Base-by-base conservation (phyloP, 176 grass and related monocot genomes). In the Oryza punctata region DNA sequence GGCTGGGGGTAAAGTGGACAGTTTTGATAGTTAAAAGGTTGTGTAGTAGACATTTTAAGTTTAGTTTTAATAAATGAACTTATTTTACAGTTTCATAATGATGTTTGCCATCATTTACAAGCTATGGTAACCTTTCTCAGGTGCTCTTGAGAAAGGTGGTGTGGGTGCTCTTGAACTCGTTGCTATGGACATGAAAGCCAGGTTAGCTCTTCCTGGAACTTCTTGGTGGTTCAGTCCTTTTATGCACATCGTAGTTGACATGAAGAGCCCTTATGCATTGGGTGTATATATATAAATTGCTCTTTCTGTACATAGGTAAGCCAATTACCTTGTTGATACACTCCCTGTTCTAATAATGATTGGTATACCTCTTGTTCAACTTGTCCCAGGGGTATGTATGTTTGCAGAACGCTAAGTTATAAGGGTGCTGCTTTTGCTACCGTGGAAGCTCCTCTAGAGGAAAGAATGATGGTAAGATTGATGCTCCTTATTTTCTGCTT, bases 111-210 rank as follows among this genome's bases (percentile, higher is more conserved):
- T 28, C 43, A 7, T 41, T 80, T 18, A 80, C 12, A 12, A 45
- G 66, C 3, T 41, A 67, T 25, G 32, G 21, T 35, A 67, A 43
- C 40, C 13, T 73, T 82, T 87, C 91, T 73, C 78, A 97, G 94
- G 82, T 60, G 96, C 93, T 82, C 93, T 98, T 88, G 96, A 98
- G 86, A 98, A 98, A 88, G 96, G 96, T 82, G 96, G 96, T 85
- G 96, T 98, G 77, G 93, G 93, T 82, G 96, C 96, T 64, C 91
- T 98, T 78, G 96, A 98, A 89, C 91, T 98, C 75, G 96, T 98
- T 88, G 96, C 96, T 41, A 98, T 98, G 96, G 96, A 98, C 74
- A 95, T 98, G 96, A 98, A 98, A 90, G 91, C 96, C 70, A 97
- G 91, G 94, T 97, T 81, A 65, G 75, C 90, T 92, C 61, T 76